Base-by-base conservation (phyloP, 2,329 filamentous ascomycete species). In the Penicillium sp. region DNA sequence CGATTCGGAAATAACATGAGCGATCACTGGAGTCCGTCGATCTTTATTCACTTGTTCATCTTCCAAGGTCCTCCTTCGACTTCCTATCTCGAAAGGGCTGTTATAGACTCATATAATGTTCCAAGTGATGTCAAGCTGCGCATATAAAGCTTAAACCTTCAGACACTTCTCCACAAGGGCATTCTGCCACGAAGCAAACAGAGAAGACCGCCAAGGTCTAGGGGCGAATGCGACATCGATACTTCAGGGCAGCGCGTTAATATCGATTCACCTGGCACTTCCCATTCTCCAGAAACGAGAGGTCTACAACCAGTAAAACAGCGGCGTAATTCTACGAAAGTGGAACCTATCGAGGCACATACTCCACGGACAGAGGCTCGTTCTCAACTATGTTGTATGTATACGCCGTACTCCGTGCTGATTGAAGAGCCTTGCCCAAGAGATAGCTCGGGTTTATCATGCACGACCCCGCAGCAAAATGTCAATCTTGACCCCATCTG, bases 341-440 rank as follows among this genome's bases (percentile, higher is more conserved):
- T 53, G 58, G 60, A 44, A 47, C 51, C 14, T 26, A 45, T 26
- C 8, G 9, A 27, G 26, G 7, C 38, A 42, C 39, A 9, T 39
- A 36, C 32, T 19, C 5, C 5, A 35, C 23, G 2, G 3, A 27
- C n/a, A 36, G 34, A 41, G 42, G 48, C 45, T 51, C 14, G 45
- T 54, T 58, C 38, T 34, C 41, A 36, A 47, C 30, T 9, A 4
- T n/a, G n/a, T n/a, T n/a, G n/a, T n/a, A n/a, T n/a, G n/a, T n/a
- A n/a, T n/a, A n/a, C n/a, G n/a, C 23, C 23, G 23, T 23, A 23
- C 23, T 14, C 55, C 49, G 51, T 51, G 34, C 53, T 47, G 30
- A 32, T 55, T 39, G 47, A 55, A 56, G 52, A 26, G 61, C 55
- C 29, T 53, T 52, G 53, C 10, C 23, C 23, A 58, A 32, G 56